Percentiles rank a stretch among this genome's conserved stretches.
phyloP scores from a whole-genome alignment of 305 asterid species.

The Solanum aculeatissimum region DNA sequence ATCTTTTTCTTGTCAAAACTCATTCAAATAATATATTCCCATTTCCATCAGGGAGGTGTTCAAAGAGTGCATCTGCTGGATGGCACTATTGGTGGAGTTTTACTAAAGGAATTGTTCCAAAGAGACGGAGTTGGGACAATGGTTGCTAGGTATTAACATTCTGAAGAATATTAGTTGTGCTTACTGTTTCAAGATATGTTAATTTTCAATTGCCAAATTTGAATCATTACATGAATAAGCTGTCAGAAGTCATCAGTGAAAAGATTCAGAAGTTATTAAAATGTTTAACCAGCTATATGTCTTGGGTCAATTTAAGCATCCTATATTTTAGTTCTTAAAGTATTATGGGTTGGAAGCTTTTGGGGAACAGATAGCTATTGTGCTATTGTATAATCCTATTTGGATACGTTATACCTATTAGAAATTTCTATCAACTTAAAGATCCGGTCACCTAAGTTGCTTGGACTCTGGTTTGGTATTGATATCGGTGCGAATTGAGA shows the following conservation, averaged over 20 bases:
- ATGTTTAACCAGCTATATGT: neutral
- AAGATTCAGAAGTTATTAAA: neutral
- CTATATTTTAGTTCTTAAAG: neutral
- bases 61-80: conserved; percentile 90
- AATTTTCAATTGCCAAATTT: neutral
- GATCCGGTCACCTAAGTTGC: neutral
- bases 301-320: neutral
- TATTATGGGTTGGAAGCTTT: neutral
- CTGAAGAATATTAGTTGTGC: neutral
- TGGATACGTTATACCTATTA: neutral
- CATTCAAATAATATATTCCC: neutral
- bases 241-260: neutral
- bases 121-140: conserved; percentile 93
- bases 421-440: neutral
- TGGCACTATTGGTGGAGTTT: conserved; percentile 88
- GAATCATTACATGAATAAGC: neutral
- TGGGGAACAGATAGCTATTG: neutral
- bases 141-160: conserved; percentile 67
- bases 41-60: conserved; percentile 72
- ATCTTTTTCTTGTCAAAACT: neutral
- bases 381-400: neutral
- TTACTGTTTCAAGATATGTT: neutral
- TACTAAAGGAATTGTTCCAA: conserved; percentile 80
- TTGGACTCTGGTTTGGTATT: too few relatives aligned
- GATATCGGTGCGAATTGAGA: too few relatives aligned